These are phyloP conservation scores for Ensete glaucum DNA, from an alignment of 176 grass and related monocot species.

Conservation along the genomic window DNA sequence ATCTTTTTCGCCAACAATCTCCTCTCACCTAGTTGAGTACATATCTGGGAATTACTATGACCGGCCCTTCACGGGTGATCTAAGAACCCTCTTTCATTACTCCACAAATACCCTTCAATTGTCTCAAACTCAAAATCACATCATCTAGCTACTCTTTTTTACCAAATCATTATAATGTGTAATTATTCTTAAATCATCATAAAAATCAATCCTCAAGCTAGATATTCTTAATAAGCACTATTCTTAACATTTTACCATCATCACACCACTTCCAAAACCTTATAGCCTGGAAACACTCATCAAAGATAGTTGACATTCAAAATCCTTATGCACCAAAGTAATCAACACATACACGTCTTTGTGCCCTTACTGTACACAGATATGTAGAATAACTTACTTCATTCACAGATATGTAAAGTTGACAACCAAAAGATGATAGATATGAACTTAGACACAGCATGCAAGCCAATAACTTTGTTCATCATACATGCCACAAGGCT, in stretches of 20 bases:
- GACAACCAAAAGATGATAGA: too few species aligned
- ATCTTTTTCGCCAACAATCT: not conserved
- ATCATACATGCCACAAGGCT: not conserved
- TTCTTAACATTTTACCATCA: not conserved
- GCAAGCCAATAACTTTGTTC: too few species aligned
- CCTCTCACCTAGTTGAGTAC: not conserved
- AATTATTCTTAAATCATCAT: not conserved
- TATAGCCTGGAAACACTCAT: not conserved
- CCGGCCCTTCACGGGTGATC: not conserved
- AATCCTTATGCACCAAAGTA: not conserved
- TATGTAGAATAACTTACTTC: too few species aligned
- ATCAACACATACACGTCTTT: not conserved
- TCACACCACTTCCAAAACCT: not conserved
- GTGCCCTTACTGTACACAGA: not conserved
- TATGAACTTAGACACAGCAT: too few species aligned
- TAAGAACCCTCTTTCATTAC: not conserved
- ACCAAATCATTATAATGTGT: not conserved
- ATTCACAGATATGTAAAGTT: too few species aligned
- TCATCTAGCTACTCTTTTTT: not conserved
- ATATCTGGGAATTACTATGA: not conserved
- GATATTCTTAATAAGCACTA: not conserved
- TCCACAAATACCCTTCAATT: not conserved
- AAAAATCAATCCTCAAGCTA: not conserved
- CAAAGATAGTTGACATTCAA: not conserved
- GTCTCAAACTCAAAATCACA: too few species aligned